phyloP scores from a whole-genome alignment of 139 green algal species.

The Diplosphaera chodatii region DNA sequence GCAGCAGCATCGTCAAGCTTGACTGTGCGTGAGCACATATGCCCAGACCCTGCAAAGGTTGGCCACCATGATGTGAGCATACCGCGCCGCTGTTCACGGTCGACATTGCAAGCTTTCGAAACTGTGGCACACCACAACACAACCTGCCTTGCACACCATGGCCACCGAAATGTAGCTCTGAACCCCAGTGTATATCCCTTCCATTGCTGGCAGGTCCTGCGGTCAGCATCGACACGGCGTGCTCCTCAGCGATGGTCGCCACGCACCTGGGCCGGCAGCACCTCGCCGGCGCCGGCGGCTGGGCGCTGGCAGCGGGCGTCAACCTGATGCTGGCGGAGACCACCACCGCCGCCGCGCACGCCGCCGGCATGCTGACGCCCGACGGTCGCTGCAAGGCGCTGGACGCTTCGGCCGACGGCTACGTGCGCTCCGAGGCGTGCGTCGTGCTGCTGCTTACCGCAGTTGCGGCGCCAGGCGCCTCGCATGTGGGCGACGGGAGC shows the following conservation, averaged over 20 bases:
- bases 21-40: too few relatives aligned
- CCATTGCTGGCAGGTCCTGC: slow-evolving; percentile 21
- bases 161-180: too few relatives aligned
- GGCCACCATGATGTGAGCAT: too few relatives aligned
- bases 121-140: too few relatives aligned
- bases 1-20: too few relatives aligned
- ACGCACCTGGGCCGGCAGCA: slow-evolving; percentile 17
- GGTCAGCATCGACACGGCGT: slow-evolving; percentile 50
- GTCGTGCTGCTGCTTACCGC: slow-evolving; percentile 22
- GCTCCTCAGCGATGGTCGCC: slow-evolving; percentile 52
- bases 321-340: slow-evolving; percentile 38
- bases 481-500: background rate
- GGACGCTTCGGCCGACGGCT: slow-evolving; percentile 70
- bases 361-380: slow-evolving; percentile 52
- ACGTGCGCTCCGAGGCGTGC: slow-evolving; percentile 62
- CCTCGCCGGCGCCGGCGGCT: slow-evolving; percentile 5
- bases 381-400: slow-evolving; percentile 65
- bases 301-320: slow-evolving; percentile 40
- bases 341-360: slow-evolving; percentile 25
- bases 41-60: too few relatives aligned
- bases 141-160: too few relatives aligned
- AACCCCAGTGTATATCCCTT: too few relatives aligned
- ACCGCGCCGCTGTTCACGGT: too few relatives aligned
- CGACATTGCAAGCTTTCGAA: too few relatives aligned
- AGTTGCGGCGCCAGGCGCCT: background rate